Percentiles rank a stretch among this genome's conserved stretches.
phyloP scores from a whole-genome alignment of 2,329 filamentous ascomycete species.

The Hirsutella rhossiliensis region DNA sequence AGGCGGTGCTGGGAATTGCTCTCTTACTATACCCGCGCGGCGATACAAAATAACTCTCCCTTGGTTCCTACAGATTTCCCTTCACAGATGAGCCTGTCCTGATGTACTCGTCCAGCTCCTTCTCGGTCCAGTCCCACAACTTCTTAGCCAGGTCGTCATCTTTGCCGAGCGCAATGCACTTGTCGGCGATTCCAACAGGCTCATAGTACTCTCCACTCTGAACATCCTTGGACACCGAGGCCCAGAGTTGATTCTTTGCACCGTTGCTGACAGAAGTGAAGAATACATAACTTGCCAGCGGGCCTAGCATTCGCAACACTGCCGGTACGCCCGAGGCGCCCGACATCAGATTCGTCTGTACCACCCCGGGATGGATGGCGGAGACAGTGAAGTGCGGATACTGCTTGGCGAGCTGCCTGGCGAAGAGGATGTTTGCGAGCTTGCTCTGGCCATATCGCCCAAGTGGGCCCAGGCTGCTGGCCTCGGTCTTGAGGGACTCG shows the following conservation, averaged over 20 bases:
- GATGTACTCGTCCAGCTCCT: conserved; percentile 12
- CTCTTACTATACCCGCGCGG: too few relatives aligned
- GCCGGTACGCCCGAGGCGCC: conserved; percentile 4
- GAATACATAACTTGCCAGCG: conserved; percentile 8
- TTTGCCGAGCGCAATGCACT: conserved; percentile 9
- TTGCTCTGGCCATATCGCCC: conserved; percentile 18
- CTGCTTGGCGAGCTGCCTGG: conserved; percentile 13
- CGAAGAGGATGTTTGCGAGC: conserved; percentile 17
- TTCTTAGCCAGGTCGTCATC: conserved; percentile 15
- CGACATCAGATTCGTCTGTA: conserved; percentile 14
- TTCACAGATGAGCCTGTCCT: too few relatives aligned
- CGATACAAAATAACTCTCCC: too few relatives aligned
- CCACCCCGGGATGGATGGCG: conserved; percentile 15
- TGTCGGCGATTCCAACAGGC: conserved; percentile 16
- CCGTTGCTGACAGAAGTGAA: conserved; percentile 18
- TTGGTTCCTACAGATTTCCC: too few relatives aligned
- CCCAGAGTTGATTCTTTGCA: conserved; percentile 30
- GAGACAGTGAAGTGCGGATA: conserved; percentile 12
- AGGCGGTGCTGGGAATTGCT: too few relatives aligned
- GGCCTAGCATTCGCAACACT: conserved; percentile 2
- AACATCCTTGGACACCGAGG: conserved; percentile 20
- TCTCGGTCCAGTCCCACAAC: conserved; percentile 24
- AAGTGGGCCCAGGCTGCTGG: conserved; percentile 8
- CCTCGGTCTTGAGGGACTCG: conserved; percentile 13
- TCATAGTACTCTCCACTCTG: conserved; percentile 20